Base-by-base conservation (phyloP, 2,329 filamentous ascomycete species). In the Talaromyces amestolkiae region DNA sequence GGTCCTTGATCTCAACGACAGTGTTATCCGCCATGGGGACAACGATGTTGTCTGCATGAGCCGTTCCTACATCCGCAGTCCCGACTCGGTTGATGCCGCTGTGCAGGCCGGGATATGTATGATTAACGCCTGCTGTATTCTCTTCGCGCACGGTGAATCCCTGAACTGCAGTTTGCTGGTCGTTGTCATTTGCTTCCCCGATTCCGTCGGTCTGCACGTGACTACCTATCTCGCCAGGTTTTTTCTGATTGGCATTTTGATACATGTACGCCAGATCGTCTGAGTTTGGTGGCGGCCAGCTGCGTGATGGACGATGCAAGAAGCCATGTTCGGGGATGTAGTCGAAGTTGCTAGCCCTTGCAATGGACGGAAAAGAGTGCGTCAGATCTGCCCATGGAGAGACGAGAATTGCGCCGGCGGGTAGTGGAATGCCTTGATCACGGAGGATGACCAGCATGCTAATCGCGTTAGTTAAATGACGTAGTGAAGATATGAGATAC, bases 311-410 rank as follows among this genome's bases (percentile, higher is more conserved):
- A 71, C 90, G 92, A 71, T 98, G 93, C 69, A 96, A 89, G 72
- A 99, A 98, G 0, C 95, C 95, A 70, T 89, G 85, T 0, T 88
- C 80, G 4, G 95, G 95, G 39, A 99, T 94, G 71, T 97, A 98
- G 75, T 99, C 95, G 60, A 92, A 78, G 0, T 87, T 86, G 59
- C 86, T 88, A 47, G 92, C 87, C 5, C 83, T 86, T 2, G 87
- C 85, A n/a, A 97, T 85, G 69, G 93, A 97, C 0, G 95, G 95
- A 69, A 98, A 98, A 0, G 93, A 97, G 75, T 98, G 94, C 0
- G 92, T 96, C 62, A 98, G 80, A 75, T 99, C 95, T 9, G 94
- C 93, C 95, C 95, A 99, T 0, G 95, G 95, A 59, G 92, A 97
- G 61, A 98, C 91, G 47, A 98, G 82, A 53, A 98, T 89, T 4